A percentile compares a stretch with the other conserved stretches of the same genome.
phyloP scores from a whole-genome alignment of 257 asterid species.

The Fraxinus quadrangulata region DNA sequence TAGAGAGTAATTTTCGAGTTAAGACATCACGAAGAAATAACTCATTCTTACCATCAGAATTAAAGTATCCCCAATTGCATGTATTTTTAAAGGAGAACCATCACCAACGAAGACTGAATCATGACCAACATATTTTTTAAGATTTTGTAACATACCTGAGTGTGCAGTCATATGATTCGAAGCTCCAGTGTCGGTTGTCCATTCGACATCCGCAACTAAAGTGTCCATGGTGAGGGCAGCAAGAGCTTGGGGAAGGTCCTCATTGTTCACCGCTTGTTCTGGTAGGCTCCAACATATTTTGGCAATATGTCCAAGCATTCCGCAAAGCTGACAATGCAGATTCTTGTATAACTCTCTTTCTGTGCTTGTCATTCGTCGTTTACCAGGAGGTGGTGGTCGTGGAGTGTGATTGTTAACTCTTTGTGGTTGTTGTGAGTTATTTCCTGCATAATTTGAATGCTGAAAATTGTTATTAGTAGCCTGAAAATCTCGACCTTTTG shows the following conservation, averaged over 20 bases:
- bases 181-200: not conserved
- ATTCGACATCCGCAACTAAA: not conserved
- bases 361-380: not conserved
- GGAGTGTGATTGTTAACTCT: not conserved
- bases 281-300: slow-evolving; percentile 1
- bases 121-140: not conserved
- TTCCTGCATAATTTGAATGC: not conserved
- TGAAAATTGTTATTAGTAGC: not conserved
- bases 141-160: not conserved
- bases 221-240: not conserved
- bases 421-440: not conserved
- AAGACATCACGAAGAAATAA: not conserved
- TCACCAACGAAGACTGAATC: slow-evolving; percentile 1
- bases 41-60: not conserved
- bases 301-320: not conserved
- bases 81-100: not conserved
- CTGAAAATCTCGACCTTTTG: slow-evolving; percentile 3
- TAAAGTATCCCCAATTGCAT: not conserved
- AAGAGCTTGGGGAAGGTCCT: not conserved
- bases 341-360: not conserved
- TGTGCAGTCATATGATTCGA: not conserved
- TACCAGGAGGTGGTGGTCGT: not conserved
- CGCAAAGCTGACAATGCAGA: not conserved
- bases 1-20: not conserved
- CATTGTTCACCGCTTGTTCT: not conserved